Conservation (phyloP, 2,329 filamentous ascomycete genomes). For the Penicillium sp. region DNA sequence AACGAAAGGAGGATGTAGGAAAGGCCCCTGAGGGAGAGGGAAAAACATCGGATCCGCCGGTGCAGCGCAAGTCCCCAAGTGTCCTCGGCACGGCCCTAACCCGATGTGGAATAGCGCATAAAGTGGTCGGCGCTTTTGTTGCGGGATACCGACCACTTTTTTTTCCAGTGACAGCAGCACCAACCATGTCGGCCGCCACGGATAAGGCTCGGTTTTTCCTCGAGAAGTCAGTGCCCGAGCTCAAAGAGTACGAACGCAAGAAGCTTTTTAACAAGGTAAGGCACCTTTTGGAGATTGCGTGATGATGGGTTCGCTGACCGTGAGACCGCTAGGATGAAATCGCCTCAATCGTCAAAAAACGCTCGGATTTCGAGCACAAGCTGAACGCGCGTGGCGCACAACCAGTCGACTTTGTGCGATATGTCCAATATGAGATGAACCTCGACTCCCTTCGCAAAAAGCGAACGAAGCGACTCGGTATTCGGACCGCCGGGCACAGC, state of each 20-base stretch:
- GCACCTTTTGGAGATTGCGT: slow-evolving; percentile 1
- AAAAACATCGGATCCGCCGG: slow-evolving; percentile 31
- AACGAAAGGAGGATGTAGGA: slow-evolving; percentile 31
- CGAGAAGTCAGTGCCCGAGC: slow-evolving; percentile 87
- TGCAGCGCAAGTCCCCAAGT: slow-evolving; percentile 14
- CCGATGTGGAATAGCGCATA: slow-evolving; percentile 18
- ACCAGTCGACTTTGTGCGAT: slow-evolving; percentile 79
- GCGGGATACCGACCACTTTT: slow-evolving; percentile 41
- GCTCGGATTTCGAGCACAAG: slow-evolving; percentile 90
- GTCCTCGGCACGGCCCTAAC: slow-evolving; percentile 18
- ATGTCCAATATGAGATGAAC: slow-evolving; percentile 73
- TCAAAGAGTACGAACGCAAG: slow-evolving; percentile 90
- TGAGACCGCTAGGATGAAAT: slow-evolving; percentile 74
- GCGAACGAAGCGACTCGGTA: slow-evolving; percentile 77
- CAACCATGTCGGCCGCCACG: slow-evolving; percentile 75
- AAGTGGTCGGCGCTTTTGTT: slow-evolving; percentile 1
- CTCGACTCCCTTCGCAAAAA: slow-evolving; percentile 77
- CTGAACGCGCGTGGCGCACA: slow-evolving; percentile 80
- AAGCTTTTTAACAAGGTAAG: slow-evolving; percentile 81
- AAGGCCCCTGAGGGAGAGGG: slow-evolving; percentile 34
- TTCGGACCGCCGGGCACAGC: slow-evolving; percentile 71
- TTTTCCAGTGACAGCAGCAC: slow-evolving; percentile 24
- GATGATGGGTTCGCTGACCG: neutral
- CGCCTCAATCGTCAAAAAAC: slow-evolving; percentile 81
- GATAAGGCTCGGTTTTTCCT: slow-evolving; percentile 96